Percentiles rank a stretch among this genome's conserved stretches.
These are phyloP conservation scores for Sarcodon aspratus DNA, from an alignment of 768 basidiomycete species.

Conservation along the genomic window DNA sequence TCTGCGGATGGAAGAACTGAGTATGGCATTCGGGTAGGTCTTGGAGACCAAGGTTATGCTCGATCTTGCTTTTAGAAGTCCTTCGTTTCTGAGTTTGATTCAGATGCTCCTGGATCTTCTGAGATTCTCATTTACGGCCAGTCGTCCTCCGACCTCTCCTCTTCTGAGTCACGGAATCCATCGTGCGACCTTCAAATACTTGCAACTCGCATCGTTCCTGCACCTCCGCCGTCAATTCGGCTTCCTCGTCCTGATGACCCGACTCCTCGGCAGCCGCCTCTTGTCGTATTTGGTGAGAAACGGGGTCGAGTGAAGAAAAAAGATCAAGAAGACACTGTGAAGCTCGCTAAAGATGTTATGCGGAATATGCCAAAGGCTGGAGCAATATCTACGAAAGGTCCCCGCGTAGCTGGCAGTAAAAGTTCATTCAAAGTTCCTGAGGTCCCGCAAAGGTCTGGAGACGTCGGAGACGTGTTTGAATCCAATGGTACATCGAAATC, in stretches of 20 bases:
- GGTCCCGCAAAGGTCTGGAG: constrained; percentile 4
- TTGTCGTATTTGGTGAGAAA: constrained; percentile 11
- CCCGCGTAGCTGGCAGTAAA: constrained; percentile 1
- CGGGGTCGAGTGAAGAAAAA: not conserved
- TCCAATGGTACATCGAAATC: constrained; percentile 26
- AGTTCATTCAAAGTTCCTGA: constrained; percentile 13
- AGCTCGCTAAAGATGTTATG: constrained; percentile 27
- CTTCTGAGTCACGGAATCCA: constrained; percentile 8
- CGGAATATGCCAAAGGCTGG: constrained; percentile 18
- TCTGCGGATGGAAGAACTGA: constrained; percentile 27
- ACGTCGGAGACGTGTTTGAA: constrained; percentile 9
- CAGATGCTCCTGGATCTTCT: constrained; percentile 62
- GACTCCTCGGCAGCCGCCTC: constrained; percentile 59
- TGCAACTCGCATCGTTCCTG: constrained; percentile 46
- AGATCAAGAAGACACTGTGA: constrained; percentile 20
- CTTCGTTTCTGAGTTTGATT: not conserved
- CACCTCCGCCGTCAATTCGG: constrained; percentile 23
- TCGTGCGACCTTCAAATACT: constrained; percentile 28
- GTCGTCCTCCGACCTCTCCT: constrained; percentile 7
- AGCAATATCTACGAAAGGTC: constrained; percentile 5
- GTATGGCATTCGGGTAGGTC: constrained; percentile 51
- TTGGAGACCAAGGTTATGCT: constrained; percentile 54
- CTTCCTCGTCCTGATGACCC: constrained; percentile 69
- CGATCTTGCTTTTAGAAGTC: not conserved
- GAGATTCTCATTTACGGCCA: constrained; percentile 49